Conservation (phyloP, 2,329 filamentous ascomycete species). For the Venturiaceae sp. region DNA sequence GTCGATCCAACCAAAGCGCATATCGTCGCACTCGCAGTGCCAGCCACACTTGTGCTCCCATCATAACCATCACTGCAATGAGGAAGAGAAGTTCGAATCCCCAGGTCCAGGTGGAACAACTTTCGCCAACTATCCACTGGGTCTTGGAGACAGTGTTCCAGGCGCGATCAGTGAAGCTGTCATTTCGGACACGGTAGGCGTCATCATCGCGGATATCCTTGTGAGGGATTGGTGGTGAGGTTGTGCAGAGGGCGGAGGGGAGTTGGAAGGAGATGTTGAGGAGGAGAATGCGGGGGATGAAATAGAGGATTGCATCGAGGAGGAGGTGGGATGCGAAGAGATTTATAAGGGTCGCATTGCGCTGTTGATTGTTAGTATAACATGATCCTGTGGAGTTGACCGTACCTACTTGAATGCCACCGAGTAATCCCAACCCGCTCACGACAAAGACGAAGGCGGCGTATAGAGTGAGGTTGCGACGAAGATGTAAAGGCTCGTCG, state of each 20-base stretch:
- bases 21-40: slow-evolving; percentile 2
- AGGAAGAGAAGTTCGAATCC: neutral
- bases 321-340: slow-evolving; percentile 17
- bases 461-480: slow-evolving; percentile 26
- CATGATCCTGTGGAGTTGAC: neutral
- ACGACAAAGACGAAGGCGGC: slow-evolving; percentile 28
- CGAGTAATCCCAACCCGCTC: slow-evolving; percentile 31
- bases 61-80: neutral
- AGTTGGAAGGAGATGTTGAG: slow-evolving; percentile 10
- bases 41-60: slow-evolving; percentile 1
- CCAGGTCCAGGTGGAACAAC: neutral
- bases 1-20: slow-evolving; percentile 3
- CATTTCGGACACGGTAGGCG: slow-evolving; percentile 1
- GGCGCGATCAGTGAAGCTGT: neutral
- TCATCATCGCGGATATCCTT: neutral
- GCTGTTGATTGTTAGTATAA: slow-evolving; percentile 7
- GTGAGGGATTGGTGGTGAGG: neutral
- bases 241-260: slow-evolving; percentile 2
- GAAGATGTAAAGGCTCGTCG: slow-evolving; percentile 21
- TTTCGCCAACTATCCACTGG: neutral
- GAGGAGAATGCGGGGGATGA: slow-evolving; percentile 13
- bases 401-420: slow-evolving; percentile 35
- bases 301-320: slow-evolving; percentile 16
- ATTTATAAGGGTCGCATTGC: slow-evolving; percentile 10
- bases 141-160: neutral